These are phyloP conservation scores for Solidago caesia DNA, from an alignment of 129 eudicot genomes.

Conservation along the genomic window DNA sequence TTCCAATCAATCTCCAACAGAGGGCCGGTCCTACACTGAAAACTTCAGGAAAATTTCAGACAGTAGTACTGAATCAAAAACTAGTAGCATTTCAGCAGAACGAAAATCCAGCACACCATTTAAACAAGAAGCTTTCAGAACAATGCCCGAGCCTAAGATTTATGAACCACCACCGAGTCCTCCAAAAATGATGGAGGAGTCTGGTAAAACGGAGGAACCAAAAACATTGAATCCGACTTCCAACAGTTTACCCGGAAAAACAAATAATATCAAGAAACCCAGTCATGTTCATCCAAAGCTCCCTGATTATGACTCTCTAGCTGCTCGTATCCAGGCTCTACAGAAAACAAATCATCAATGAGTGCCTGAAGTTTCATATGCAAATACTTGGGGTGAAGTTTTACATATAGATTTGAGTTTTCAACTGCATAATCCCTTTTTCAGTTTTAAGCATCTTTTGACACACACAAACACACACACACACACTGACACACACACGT, in stretches of 20 bases:
- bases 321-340: conserved; percentile 57
- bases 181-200: conserved; percentile 22
- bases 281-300: conserved; percentile 97
- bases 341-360: conserved; percentile 41
- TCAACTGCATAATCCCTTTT: not conserved
- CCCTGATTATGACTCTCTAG: conserved; percentile 67
- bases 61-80: conserved; percentile 16
- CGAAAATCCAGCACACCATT: conserved; percentile 22
- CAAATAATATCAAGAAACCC: conserved; percentile 45
- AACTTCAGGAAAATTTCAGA: not conserved
- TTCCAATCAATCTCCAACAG: conserved; percentile 11
- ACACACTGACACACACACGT: too few relatives aligned
- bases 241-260: conserved; percentile 32
- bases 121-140: conserved; percentile 19
- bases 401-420: not conserved
- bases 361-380: conserved; percentile 15
- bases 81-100: conserved; percentile 29
- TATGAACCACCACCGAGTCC: conserved; percentile 31
- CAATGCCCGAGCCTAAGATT: conserved; percentile 25
- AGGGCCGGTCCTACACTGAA: not conserved
- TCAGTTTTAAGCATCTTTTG: not conserved
- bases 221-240: conserved; percentile 20
- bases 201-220: conserved; percentile 25
- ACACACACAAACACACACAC: not conserved
- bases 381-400: not conserved